These are phyloP conservation scores for Myriosclerotinia duriaeana DNA, from an alignment of 2,329 filamentous ascomycete species.

Conservation along the genomic window DNA sequence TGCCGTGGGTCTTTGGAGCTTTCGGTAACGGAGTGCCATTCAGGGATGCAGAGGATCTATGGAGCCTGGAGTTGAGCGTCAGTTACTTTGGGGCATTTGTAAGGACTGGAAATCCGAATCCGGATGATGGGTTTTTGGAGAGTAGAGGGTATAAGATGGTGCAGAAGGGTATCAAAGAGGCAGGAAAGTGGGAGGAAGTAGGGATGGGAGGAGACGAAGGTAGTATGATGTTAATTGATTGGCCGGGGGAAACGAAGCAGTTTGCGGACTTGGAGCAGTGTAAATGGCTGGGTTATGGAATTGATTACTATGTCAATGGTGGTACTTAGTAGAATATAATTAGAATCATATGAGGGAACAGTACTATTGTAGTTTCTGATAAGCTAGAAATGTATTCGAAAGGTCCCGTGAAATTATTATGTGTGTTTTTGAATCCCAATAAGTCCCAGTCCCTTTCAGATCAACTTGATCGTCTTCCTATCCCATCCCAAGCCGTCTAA, in stretches of 20 bases:
- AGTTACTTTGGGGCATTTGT: conserved; percentile 52
- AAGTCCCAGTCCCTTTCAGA: no score
- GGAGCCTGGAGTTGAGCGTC: conserved; percentile 47
- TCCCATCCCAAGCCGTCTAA: background rate
- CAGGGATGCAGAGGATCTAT: conserved; percentile 48
- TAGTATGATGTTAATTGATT: conserved; percentile 48
- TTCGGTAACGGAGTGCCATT: conserved; percentile 38
- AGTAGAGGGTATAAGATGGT: conserved; percentile 46
- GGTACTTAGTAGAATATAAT: conserved; percentile 22
- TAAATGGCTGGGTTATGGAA: conserved; percentile 46
- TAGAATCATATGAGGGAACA: background rate
- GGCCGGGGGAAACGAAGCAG: conserved; percentile 42
- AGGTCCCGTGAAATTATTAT: background rate
- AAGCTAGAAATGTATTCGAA: background rate
- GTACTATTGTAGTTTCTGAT: no score
- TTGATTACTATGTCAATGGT: conserved; percentile 44
- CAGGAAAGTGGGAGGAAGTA: conserved; percentile 40
- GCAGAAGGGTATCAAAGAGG: conserved; percentile 23
- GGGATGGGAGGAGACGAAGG: conserved; percentile 43
- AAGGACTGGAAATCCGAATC: conserved; percentile 49
- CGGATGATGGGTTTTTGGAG: conserved; percentile 44
- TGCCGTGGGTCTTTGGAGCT: conserved; percentile 50
- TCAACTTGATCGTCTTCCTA: background rate
- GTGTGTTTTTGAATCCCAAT: background rate
- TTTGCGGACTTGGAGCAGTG: conserved; percentile 53